Evolutionary conservation across 2,329 filamentous ascomycete species (phyloP).

Genomic region (Epichloe brachyelytri): DNA sequence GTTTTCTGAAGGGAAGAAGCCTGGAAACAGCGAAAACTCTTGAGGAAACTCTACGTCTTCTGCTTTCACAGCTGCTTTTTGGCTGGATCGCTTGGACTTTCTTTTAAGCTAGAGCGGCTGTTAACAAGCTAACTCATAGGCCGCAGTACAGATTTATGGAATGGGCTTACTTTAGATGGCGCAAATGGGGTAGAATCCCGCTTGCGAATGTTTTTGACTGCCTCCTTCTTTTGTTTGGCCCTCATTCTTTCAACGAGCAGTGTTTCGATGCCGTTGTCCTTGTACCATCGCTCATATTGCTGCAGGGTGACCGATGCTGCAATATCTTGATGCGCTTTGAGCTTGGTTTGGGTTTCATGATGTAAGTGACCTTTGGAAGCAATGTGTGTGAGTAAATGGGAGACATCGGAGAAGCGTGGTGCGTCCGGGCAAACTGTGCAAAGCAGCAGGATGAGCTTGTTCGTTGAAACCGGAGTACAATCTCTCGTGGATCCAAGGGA

Average conservation of each 20-base stretch:
- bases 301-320: slow-evolving; percentile 49
- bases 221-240: slow-evolving; percentile 58
- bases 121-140: slow-evolving; percentile 1
- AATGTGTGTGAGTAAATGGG: slow-evolving; percentile 84
- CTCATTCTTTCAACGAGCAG: slow-evolving; percentile 68
- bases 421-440: slow-evolving; percentile 75
- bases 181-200: slow-evolving; percentile 10
- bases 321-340: slow-evolving; percentile 56
- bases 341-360: slow-evolving; percentile 67
- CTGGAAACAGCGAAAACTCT: slow-evolving; percentile 17
- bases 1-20: slow-evolving; percentile 15
- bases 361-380: slow-evolving; percentile 86
- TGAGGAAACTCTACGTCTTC: slow-evolving; percentile 15
- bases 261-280: slow-evolving; percentile 52
- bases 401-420: slow-evolving; percentile 77
- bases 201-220: slow-evolving; percentile 36
- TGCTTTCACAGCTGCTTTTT: slow-evolving; percentile 13
- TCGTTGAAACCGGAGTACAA: slow-evolving; percentile 11
- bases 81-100: slow-evolving; percentile 15
- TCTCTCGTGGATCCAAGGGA: slow-evolving; percentile 12
- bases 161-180: slow-evolving; percentile 11
- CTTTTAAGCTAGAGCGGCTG: slow-evolving; percentile 14
- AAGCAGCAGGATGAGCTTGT: slow-evolving; percentile 47
- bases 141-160: no score
- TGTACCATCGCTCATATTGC: slow-evolving; percentile 69